A percentile compares a stretch with the other conserved stretches of the same genome.
Evolutionary conservation across 2,329 filamentous ascomycete genomes (phyloP).

Genomic region (Ceratocystis smalleyi): DNA sequence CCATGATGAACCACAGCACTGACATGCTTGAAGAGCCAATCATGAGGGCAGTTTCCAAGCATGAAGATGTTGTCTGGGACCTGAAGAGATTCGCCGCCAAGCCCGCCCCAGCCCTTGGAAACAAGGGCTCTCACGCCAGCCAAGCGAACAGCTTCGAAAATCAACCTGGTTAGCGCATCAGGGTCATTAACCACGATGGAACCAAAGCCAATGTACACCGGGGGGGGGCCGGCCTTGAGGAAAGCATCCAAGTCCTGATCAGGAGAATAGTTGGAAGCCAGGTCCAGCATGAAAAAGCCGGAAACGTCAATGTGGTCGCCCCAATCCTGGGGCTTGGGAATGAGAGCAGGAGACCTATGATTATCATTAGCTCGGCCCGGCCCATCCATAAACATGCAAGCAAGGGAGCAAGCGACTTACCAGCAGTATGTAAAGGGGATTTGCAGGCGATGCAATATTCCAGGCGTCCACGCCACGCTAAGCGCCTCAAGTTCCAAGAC

Average conservation of each 20-base stretch:
- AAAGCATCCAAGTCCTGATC: conserved; percentile 50
- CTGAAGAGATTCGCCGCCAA: conserved; percentile 54
- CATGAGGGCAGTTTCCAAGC: conserved; percentile 72
- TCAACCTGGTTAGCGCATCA: conserved; percentile 50
- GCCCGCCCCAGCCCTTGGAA: conserved; percentile 76
- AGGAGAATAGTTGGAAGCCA: conserved; percentile 51
- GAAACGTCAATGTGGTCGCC: conserved; percentile 53
- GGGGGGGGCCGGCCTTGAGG: conserved; percentile 50
- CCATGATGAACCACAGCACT: conserved; percentile 77
- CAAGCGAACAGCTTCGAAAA: conserved; percentile 53
- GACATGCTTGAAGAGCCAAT: conserved; percentile 74
- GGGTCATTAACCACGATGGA: conserved; percentile 70
- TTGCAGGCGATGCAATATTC: conserved; percentile 56
- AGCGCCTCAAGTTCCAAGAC: conserved; percentile 61
- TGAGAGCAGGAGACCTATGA: conserved; percentile 49
- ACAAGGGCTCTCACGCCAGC: conserved; percentile 63
- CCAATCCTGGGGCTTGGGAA: conserved; percentile 70
- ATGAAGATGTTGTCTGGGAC: conserved; percentile 68
- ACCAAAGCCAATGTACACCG: conserved; percentile 71
- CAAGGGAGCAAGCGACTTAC: conserved; percentile 24
- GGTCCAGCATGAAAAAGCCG: conserved; percentile 61
- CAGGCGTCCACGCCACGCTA: conserved; percentile 68
- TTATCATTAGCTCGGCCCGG: not conserved
- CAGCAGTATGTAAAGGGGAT: conserved; percentile 87
- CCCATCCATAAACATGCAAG: not conserved